Base-by-base conservation (phyloP, 352 stramenopile species). In the Thalassiosira pacifica region DNA sequence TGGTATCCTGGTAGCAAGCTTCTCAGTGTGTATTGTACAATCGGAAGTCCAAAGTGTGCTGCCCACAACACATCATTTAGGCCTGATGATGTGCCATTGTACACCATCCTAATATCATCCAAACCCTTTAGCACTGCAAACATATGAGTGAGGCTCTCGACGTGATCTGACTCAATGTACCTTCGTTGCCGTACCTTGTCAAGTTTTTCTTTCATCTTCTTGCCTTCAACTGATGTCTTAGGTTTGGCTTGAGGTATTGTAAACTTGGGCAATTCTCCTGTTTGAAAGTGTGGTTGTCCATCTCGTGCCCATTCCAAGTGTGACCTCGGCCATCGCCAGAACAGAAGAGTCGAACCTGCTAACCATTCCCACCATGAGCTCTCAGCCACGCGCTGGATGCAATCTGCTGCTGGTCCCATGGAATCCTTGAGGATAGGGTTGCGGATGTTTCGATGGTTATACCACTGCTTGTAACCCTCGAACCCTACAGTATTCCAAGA, bases 41-140 rank as follows among this genome's bases (percentile, higher is more conserved):
- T 83, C 1, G 83, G 71, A 1, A 89, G 29, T 1, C 72, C 26
- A 67, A 89, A 89, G 19, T 76, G 67, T 2, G 83, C 72, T 8
- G 78, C 77, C 22, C 37, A 89, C 2, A 89, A 6, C 8, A 24
- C n/a, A 8, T 72, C 61, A 34, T 89, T 89, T 11, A 89, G n/a
- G 2, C 78, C 78, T 29, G 22, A 82, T 0, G 26, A 37, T 2
- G 83, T 82, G 0, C 82, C 76, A 63, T 88, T 75, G 63, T 83
- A 89, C 0, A 89, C 83, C 73, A 89, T 87, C 1, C 73, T 18
- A 18, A 89, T 82, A 42, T 89, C 77, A 65, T 77, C 27, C n/a
- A 84, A 75, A 6, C 55, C 53, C n/a, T 77, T 77, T n/a, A 29
- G 10, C 10, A 77, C 52, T 11, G 27, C 65, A 19, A 76, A 76